Conservation (phyloP, 2,329 filamentous ascomycete genomes). For the Trichoderma endophyticum region DNA sequence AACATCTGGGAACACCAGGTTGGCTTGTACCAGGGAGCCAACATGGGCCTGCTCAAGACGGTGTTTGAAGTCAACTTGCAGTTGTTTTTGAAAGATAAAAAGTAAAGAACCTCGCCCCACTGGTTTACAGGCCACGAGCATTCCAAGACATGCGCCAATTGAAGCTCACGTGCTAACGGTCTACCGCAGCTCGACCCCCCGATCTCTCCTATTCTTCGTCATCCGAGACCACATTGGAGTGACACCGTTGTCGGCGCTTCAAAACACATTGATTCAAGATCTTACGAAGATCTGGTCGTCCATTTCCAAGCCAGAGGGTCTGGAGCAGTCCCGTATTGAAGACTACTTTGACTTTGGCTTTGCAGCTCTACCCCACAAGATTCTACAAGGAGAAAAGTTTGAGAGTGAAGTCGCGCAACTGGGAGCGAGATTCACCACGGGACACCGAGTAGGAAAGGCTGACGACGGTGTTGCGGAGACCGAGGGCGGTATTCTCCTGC, state of each 20-base stretch:
- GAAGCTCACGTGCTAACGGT: constrained; percentile 3
- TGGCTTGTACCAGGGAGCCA: constrained; percentile 94
- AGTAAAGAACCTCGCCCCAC: constrained; percentile 52
- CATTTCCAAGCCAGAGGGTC: constrained; percentile 83
- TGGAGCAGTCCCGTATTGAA: constrained; percentile 85
- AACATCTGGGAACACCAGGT: constrained; percentile 99
- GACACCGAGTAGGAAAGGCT: constrained; percentile 67
- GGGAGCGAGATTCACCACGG: constrained; percentile 76
- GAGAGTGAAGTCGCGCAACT: constrained; percentile 74
- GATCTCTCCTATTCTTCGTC: constrained; percentile 95
- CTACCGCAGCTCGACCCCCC: constrained; percentile 69
- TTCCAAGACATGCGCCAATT: background rate
- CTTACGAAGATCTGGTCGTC: constrained; percentile 88
- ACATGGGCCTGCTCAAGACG: constrained; percentile 97
- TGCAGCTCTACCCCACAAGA: constrained; percentile 92
- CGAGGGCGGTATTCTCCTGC: constrained; percentile 78
- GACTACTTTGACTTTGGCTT: constrained; percentile 99
- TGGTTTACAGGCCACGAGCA: background rate
- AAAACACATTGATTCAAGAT: constrained; percentile 86
- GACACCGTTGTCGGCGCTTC: constrained; percentile 85
- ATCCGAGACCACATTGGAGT: constrained; percentile 94
- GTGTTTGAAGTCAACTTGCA: constrained; percentile 99
- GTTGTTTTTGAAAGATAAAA: constrained; percentile 91
- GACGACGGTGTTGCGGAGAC: constrained; percentile 66
- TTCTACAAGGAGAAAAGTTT: constrained; percentile 91